phyloP scores from a whole-genome alignment of 331 rosid genomes.

The Phaseolus coccineus region DNA sequence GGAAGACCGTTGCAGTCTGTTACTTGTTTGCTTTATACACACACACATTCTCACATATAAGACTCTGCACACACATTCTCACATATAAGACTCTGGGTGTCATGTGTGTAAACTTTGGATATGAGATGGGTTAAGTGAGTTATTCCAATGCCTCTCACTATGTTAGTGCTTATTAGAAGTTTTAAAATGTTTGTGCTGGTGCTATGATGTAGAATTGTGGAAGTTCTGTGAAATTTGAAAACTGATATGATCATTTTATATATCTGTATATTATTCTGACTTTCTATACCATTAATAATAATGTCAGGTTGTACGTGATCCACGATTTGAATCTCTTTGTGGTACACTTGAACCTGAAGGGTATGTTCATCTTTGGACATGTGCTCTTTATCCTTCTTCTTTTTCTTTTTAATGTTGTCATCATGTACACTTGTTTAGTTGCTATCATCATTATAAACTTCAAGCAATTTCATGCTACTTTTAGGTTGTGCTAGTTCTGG shows the following conservation, averaged over 20 bases:
- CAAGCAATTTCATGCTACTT: background rate
- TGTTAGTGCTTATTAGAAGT: conserved; percentile 9
- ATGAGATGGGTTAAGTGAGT: background rate
- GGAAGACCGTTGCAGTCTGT: conserved; percentile 4
- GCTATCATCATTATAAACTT: background rate
- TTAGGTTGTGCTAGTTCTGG: background rate
- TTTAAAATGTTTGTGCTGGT: conserved; percentile 25
- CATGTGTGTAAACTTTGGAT: conserved; percentile 25
- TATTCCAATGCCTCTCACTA: conserved; percentile 2
- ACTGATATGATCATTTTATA: background rate
- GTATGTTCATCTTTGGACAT: conserved; percentile 52
- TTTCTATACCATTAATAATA: conserved; percentile 18
- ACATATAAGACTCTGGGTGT: conserved; percentile 2
- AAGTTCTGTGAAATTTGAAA: conserved; percentile 27
- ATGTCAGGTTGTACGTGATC: conserved; percentile 67
- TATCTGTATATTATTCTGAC: conserved; percentile 26
- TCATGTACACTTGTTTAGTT: background rate
- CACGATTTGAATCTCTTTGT: conserved; percentile 75
- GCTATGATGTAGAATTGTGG: conserved; percentile 22
- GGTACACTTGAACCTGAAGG: conserved; percentile 71
- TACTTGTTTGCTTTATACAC: conserved; percentile 20
- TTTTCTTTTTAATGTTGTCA: background rate
- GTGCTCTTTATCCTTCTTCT: background rate
- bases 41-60: background rate
- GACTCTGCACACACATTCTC: background rate